Conservation (phyloP, 768 basidiomycete genomes). For the Collybia nuda region DNA sequence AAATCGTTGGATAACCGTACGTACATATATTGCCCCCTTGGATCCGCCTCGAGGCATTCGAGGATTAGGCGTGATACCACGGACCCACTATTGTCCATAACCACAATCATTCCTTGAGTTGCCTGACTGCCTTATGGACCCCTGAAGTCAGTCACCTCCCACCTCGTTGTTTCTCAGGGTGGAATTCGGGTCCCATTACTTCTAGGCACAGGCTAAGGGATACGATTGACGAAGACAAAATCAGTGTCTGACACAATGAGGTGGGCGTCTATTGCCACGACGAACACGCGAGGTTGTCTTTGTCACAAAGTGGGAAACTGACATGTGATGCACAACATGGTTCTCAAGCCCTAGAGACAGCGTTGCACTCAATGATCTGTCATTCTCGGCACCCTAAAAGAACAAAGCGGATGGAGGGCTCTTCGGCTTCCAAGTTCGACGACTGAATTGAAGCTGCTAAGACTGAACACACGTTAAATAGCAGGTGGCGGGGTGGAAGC, state of each 20-base stretch:
- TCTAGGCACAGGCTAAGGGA: not conserved
- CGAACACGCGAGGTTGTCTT: not conserved
- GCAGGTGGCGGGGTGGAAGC: no score
- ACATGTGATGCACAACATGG: no score
- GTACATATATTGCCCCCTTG: slow-evolving; percentile 3
- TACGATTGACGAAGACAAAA: not conserved
- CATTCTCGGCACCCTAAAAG: no score
- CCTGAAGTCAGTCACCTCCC: no score
- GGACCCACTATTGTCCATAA: not conserved
- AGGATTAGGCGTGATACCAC: not conserved
- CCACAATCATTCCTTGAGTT: not conserved
- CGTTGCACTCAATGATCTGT: no score
- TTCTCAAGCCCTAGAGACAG: no score
- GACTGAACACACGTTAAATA: no score
- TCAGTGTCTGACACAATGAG: not conserved
- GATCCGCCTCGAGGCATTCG: slow-evolving; percentile 6
- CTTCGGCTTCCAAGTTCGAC: no score
- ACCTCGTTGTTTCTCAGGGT: not conserved
- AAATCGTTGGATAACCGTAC: slow-evolving; percentile 1
- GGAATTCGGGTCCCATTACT: not conserved
- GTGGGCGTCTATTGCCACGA: not conserved
- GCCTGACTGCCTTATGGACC: slow-evolving; percentile 1
- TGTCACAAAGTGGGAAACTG: no score
- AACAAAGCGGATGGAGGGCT: no score
- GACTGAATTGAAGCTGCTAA: no score